These are phyloP conservation scores for Russula olivacea DNA, from an alignment of 768 basidiomycete genomes.

Conservation along the genomic window DNA sequence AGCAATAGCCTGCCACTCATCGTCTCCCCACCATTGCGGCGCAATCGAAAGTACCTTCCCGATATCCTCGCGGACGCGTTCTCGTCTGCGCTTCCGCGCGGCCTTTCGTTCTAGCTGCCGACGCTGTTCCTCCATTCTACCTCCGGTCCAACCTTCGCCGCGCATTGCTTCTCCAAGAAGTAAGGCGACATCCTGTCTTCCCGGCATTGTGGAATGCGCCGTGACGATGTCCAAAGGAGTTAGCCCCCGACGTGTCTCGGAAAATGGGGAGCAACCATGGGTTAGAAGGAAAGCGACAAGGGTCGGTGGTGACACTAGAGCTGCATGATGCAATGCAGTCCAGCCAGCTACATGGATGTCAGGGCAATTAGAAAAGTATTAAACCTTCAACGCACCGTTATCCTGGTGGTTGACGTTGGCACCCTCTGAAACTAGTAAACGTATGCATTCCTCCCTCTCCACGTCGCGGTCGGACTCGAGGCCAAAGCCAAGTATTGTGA, in stretches of 20 bases:
- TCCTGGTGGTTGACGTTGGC: conserved; percentile 58
- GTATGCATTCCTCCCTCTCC: conserved; percentile 86
- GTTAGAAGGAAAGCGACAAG: conserved; percentile 90
- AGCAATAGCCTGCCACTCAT: conserved; percentile 32
- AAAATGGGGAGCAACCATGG: conserved; percentile 81
- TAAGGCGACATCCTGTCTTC: conserved; percentile 80
- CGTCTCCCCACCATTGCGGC: conserved; percentile 60
- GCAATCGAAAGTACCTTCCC: conserved; percentile 51
- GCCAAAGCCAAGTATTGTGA: conserved; percentile 75
- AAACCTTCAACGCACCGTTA: conserved; percentile 44
- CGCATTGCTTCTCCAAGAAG: conserved; percentile 88
- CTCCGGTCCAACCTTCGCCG: conserved; percentile 74
- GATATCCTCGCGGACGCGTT: conserved; percentile 52
- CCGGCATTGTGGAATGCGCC: conserved; percentile 72
- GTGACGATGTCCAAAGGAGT: conserved; percentile 88
- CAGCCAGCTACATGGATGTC: conserved; percentile 63
- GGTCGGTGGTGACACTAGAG: conserved; percentile 81
- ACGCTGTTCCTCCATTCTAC: conserved; percentile 65
- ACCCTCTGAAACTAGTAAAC: conserved; percentile 72
- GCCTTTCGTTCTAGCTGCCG: conserved; percentile 51
- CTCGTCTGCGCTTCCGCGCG: conserved; percentile 49
- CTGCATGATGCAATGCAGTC: conserved; percentile 92
- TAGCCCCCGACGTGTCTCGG: conserved; percentile 68
- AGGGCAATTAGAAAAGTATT: neutral
- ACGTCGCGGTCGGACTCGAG: conserved; percentile 77